Conservation (phyloP, 306 rosid species). For the Abrus precatorius region DNA sequence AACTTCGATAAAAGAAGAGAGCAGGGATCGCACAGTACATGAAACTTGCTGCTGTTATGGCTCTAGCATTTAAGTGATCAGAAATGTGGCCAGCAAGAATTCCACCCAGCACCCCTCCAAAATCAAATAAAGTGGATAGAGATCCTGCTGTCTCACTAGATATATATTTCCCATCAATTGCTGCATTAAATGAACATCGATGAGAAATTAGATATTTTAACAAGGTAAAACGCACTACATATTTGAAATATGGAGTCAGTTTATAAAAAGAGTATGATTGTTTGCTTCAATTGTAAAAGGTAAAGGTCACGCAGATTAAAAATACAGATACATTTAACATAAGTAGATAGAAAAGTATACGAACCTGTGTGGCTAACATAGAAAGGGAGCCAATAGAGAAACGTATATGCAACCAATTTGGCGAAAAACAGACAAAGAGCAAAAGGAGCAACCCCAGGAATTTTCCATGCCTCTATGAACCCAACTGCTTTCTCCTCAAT, state of each 20-base stretch:
- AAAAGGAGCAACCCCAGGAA: constrained; percentile 98
- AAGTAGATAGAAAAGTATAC: constrained; percentile 3
- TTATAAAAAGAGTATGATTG: neutral
- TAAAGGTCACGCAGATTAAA: neutral
- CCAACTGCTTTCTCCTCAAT: constrained; percentile 71
- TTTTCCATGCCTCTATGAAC: constrained; percentile 94
- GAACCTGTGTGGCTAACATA: constrained; percentile 92
- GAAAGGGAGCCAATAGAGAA: constrained; percentile 99
- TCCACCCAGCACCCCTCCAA: constrained; percentile 96
- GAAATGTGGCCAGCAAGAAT: constrained; percentile 96
- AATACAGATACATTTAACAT: constrained; percentile 3
- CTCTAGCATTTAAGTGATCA: constrained; percentile 87
- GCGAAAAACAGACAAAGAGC: constrained; percentile 95
- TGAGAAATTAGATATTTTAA: constrained; percentile 42
- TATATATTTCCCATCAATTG: constrained; percentile 84
- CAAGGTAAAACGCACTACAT: neutral
- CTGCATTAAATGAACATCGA: constrained; percentile 61
- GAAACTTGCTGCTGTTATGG: constrained; percentile 98
- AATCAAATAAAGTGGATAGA: constrained; percentile 91
- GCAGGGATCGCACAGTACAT: constrained; percentile 99
- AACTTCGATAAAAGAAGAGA: constrained; percentile 81
- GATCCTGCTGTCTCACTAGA: constrained; percentile 82
- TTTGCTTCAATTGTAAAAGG: constrained; percentile 15
- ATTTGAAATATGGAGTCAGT: neutral
- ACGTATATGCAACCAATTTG: constrained; percentile 98